A percentile compares a stretch with the other conserved stretches of the same genome.
Conservation (phyloP, 2,329 filamentous ascomycete species). For the Thielaviopsis cerberus region DNA sequence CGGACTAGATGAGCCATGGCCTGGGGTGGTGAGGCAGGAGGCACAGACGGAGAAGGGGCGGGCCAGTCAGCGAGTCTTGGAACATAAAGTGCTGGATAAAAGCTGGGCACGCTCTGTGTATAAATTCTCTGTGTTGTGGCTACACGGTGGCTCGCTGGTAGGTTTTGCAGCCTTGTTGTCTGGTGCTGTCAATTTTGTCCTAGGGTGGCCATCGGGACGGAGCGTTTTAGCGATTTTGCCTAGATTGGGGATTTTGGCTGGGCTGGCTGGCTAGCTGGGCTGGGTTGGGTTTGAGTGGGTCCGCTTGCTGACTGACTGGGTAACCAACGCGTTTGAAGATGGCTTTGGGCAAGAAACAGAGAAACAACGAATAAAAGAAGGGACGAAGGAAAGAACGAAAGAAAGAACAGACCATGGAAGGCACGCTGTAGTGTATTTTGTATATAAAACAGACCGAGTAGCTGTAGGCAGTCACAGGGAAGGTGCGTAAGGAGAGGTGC, state of each 20-base stretch:
- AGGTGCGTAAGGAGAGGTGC: not conserved
- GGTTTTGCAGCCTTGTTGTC: not conserved
- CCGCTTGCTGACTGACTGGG: not conserved
- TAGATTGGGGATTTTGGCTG: not conserved
- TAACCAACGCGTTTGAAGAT: not conserved
- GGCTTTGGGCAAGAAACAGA: not conserved
- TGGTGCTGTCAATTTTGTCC: not conserved
- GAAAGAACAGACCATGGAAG: no score
- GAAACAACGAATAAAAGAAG: no score
- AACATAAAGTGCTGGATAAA: not conserved
- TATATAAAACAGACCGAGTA: not conserved
- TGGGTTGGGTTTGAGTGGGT: not conserved
- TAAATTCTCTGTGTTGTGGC: not conserved
- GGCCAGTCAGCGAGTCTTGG: not conserved
- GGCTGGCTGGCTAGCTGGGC: not conserved
- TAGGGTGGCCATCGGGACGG: slow-evolving; percentile 6
- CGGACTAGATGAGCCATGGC: not conserved
- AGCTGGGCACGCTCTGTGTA: not conserved
- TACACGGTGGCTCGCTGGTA: not conserved
- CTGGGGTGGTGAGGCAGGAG: slow-evolving; percentile 2
- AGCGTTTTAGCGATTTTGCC: slow-evolving; percentile 9
- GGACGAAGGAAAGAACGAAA: no score
- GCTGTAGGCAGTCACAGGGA: not conserved
- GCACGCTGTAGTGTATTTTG: no score
- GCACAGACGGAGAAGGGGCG: slow-evolving; percentile 4